Percentiles rank a stretch among this genome's conserved stretches.
These are phyloP conservation scores for Aureobasidium sp. DNA, from an alignment of 2,329 filamentous ascomycete genomes.

Conservation along the genomic window DNA sequence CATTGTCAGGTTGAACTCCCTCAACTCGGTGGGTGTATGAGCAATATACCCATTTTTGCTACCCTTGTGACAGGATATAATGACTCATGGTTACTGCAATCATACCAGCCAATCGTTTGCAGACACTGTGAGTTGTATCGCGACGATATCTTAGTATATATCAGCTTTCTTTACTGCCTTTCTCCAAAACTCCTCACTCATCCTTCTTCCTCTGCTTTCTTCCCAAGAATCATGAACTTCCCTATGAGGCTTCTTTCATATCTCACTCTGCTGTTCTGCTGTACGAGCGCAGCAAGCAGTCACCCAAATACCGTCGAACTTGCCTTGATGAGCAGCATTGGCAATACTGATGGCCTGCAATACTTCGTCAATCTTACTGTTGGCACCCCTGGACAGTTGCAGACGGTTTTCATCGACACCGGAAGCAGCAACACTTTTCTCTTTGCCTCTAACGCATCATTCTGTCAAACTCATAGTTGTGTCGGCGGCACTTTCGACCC, in stretches of 20 bases:
- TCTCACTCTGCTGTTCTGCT: neutral
- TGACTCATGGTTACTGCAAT: neutral
- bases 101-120: neutral
- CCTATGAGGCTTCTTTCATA: neutral
- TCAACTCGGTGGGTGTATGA: neutral
- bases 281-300: neutral
- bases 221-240: neutral
- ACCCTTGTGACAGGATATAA: neutral
- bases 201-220: neutral
- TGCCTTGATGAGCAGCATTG: neutral
- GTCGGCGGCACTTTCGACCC: constrained; percentile 27
- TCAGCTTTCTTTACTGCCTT: neutral
- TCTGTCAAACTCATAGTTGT: constrained; percentile 22
- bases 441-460: constrained; percentile 22
- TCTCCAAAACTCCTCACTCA: neutral
- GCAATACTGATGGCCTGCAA: neutral
- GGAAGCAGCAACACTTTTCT: constrained; percentile 30
- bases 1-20: neutral
- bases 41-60: neutral
- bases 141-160: neutral
- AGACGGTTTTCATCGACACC: constrained; percentile 30
- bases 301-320: neutral
- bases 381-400: constrained; percentile 29
- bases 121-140: neutral
- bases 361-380: constrained; percentile 22